Evolutionary conservation across 208 protist genomes (phyloP), one percentile per base, ranked within the genome.

Genomic region (Giardia muris): DNA sequence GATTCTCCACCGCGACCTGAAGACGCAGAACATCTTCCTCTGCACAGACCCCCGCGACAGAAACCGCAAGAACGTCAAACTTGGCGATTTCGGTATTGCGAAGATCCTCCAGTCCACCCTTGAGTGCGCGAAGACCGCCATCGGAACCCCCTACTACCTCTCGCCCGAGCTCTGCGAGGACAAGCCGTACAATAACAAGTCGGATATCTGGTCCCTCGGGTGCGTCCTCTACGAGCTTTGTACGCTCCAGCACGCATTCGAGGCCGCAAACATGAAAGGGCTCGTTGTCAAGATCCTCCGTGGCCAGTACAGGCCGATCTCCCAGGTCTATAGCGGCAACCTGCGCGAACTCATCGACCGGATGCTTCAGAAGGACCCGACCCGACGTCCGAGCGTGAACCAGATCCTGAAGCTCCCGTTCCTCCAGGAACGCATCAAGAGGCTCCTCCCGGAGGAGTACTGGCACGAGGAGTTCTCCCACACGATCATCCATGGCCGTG

Each of bases 211-310:
- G 90, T 43, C 90, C 1, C 90, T 92, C 3, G 90, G 90, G 2
- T 92, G 90, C 43, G 43, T 92, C 1, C 46, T 92, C 2, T 92
- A 92, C 43, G 95, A 96, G 92, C 92, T 96, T 44, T 93, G 93
- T 0, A 96, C 94, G 4, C 48, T 96, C n/a, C 46, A 92, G 46
- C 97, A 98, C 91, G 96, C 97, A 0, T 98, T 97, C 91, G 96
- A 98, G 90, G 96, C 96, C 0, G 95, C 94, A 46, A 97, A 95
- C 93, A 97, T 98, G 96, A 97, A 97, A 67, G 95, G 96, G 91
- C 95, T 98, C 1, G 97, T 97, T 95, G 95, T 97, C 76, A 95
- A 96, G 92, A 98, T 98, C 92, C 95, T 98, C 0, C 95, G 95
- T 89, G 95, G 95, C 1, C 92, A 89, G 44, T 97, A 97, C 92